A percentile compares a stretch with the other conserved stretches of the same genome.
These are phyloP conservation scores for Glomus cerebriforme DNA, from an alignment of 192 early-diverging fungal species.

Conservation along the genomic window DNA sequence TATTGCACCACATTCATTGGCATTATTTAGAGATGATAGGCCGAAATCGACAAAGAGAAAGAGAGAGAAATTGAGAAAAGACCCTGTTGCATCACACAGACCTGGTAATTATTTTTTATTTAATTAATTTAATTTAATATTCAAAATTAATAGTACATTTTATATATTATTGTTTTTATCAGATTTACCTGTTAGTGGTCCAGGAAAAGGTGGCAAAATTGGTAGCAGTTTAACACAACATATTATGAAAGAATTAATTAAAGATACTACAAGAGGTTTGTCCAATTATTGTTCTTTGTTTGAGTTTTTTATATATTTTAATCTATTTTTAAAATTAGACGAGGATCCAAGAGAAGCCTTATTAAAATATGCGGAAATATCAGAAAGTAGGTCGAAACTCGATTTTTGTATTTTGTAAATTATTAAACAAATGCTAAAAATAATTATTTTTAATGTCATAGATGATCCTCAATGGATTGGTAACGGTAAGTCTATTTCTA, in stretches of 20 bases:
- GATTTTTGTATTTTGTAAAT: background rate
- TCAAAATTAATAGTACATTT: slow-evolving; percentile 22
- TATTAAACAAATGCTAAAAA: background rate
- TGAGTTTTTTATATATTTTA: slow-evolving; percentile 31
- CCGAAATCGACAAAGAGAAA: slow-evolving; percentile 68
- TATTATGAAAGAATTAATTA: slow-evolving; percentile 77
- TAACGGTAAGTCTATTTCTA: slow-evolving; percentile 37
- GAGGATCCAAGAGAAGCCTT: slow-evolving; percentile 94
- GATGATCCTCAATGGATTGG: slow-evolving; percentile 84
- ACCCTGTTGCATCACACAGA: slow-evolving; percentile 68
- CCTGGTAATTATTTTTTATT: slow-evolving; percentile 54
- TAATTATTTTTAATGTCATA: background rate
- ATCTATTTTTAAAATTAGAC: slow-evolving; percentile 53
- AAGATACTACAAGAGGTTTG: slow-evolving; percentile 62
- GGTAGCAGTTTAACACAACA: slow-evolving; percentile 82
- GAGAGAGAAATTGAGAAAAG: slow-evolving; percentile 68
- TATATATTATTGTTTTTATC: background rate
- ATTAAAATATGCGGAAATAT: slow-evolving; percentile 79
- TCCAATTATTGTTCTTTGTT: background rate
- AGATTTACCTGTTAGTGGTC: slow-evolving; percentile 76
- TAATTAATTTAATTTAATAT: background rate
- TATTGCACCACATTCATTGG: slow-evolving; percentile 86
- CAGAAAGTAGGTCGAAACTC: slow-evolving; percentile 45
- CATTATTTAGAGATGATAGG: slow-evolving; percentile 81
- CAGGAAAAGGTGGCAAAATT: slow-evolving; percentile 84